A percentile compares a stretch with the other conserved stretches of the same genome.
Evolutionary conservation across 2,329 filamentous ascomycete species (phyloP).

Genomic region (Cladosporium sp.): DNA sequence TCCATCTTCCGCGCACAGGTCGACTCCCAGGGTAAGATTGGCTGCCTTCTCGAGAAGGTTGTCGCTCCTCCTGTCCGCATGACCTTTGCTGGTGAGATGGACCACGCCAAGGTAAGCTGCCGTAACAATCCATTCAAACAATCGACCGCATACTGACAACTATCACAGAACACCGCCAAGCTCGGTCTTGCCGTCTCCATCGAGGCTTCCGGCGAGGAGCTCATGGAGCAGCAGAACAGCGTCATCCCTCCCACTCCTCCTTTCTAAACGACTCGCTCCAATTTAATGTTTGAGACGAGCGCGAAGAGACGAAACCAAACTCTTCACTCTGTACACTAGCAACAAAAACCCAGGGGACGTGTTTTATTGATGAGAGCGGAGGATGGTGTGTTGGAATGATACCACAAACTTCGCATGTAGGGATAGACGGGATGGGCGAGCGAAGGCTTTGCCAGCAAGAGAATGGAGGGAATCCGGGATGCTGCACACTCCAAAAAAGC

Average conservation of each 20-base stretch:
- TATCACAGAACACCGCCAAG: constrained; percentile 81
- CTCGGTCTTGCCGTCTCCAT: constrained; percentile 92
- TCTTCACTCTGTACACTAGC: constrained; percentile 22
- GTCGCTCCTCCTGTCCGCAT: constrained; percentile 89
- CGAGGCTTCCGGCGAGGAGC: constrained; percentile 79
- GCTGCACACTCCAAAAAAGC: background rate
- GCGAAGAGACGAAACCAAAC: background rate
- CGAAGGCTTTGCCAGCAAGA: background rate
- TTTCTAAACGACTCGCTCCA: constrained; percentile 31
- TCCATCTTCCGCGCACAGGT: constrained; percentile 95
- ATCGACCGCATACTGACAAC: constrained; percentile 2
- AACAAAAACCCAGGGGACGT: constrained; percentile 8
- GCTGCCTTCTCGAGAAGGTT: constrained; percentile 91
- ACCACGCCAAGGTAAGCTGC: constrained; percentile 86
- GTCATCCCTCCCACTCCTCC: constrained; percentile 48
- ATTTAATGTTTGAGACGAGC: background rate
- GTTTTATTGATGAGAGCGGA: background rate
- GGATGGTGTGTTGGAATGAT: constrained; percentile 16
- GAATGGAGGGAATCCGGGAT: background rate
- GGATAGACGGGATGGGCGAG: constrained; percentile 11
- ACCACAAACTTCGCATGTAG: constrained; percentile 21
- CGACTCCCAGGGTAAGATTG: constrained; percentile 91
- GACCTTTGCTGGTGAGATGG: constrained; percentile 94
- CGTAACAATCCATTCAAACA: constrained; percentile 28
- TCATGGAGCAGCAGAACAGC: constrained; percentile 75